Conservation (phyloP, 1,139 yeast genomes). For the Meyerozyma smithsonii region DNA sequence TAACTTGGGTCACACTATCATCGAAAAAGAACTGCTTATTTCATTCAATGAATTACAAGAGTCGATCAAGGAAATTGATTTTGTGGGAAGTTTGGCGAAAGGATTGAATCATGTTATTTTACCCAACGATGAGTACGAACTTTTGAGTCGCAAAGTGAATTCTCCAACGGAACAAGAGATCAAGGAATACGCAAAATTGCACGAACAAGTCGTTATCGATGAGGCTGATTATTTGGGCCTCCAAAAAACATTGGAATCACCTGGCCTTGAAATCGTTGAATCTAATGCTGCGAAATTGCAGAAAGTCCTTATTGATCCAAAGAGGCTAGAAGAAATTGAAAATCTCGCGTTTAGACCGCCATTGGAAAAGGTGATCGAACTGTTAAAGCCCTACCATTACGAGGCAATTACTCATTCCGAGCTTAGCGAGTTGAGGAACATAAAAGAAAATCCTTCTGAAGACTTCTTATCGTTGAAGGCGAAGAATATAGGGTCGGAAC, state of each 20-base stretch:
- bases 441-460: neutral
- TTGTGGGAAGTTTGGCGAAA: neutral
- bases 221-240: neutral
- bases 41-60: neutral
- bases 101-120: constrained; percentile 10
- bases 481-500: neutral
- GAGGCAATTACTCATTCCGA: constrained; percentile 12
- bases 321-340: neutral
- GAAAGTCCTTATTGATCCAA: neutral
- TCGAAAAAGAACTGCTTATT: neutral
- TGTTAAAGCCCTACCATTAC: constrained; percentile 9
- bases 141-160: constrained; percentile 4
- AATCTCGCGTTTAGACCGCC: neutral
- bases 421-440: constrained; percentile 4
- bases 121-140: constrained; percentile 17
- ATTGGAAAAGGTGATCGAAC: neutral
- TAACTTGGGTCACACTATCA: constrained; percentile 10
- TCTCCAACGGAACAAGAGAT: constrained; percentile 11
- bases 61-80: neutral
- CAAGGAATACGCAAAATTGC: constrained; percentile 23
- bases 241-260: neutral
- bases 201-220: neutral
- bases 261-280: neutral
- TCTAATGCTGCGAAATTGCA: neutral
- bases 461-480: constrained; percentile 16